Evolutionary conservation across 108 stramenopile species (phyloP).

Genomic region (Cyclotella atomus): DNA sequence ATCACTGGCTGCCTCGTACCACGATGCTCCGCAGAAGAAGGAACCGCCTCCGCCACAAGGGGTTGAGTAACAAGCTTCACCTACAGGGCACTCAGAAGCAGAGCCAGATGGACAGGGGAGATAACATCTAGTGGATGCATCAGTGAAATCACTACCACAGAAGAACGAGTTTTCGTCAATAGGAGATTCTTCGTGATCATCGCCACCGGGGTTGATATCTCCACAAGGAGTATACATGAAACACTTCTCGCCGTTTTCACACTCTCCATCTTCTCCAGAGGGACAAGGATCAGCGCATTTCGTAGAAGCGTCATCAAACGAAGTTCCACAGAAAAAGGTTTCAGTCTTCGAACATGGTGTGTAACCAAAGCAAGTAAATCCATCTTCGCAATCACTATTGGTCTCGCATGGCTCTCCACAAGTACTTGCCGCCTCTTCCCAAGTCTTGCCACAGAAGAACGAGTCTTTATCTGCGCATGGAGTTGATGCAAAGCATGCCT

Average conservation of each 20-base stretch:
- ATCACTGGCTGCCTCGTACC: slow-evolving; percentile 55
- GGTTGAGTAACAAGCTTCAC: slow-evolving; percentile 50
- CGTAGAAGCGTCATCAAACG: slow-evolving; percentile 48
- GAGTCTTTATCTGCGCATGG: slow-evolving; percentile 61
- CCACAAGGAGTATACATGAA: slow-evolving; percentile 50
- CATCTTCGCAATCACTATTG: slow-evolving; percentile 30
- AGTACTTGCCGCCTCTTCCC: slow-evolving; percentile 48
- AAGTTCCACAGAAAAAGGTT: slow-evolving; percentile 49
- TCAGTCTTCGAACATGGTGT: slow-evolving; percentile 53
- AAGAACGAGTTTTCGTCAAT: slow-evolving; percentile 36
- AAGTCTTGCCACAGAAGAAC: slow-evolving; percentile 48
- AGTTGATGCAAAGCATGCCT: slow-evolving; percentile 78
- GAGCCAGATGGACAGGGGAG: slow-evolving; percentile 50
- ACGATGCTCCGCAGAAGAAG: slow-evolving; percentile 48
- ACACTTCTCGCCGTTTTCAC: slow-evolving; percentile 38
- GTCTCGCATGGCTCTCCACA: slow-evolving; percentile 42
- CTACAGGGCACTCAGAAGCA: slow-evolving; percentile 51
- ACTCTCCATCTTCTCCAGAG: slow-evolving; percentile 36
- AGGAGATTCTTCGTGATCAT: background rate
- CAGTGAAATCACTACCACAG: slow-evolving; percentile 45
- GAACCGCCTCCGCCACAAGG: slow-evolving; percentile 46
- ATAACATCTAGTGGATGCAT: slow-evolving; percentile 46
- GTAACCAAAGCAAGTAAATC: slow-evolving; percentile 41
- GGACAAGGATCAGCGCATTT: slow-evolving; percentile 46
- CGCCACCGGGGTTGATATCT: slow-evolving; percentile 14